phyloP scores from a whole-genome alignment of 2,329 filamentous ascomycete species.

The Hypoxylon sp. region DNA sequence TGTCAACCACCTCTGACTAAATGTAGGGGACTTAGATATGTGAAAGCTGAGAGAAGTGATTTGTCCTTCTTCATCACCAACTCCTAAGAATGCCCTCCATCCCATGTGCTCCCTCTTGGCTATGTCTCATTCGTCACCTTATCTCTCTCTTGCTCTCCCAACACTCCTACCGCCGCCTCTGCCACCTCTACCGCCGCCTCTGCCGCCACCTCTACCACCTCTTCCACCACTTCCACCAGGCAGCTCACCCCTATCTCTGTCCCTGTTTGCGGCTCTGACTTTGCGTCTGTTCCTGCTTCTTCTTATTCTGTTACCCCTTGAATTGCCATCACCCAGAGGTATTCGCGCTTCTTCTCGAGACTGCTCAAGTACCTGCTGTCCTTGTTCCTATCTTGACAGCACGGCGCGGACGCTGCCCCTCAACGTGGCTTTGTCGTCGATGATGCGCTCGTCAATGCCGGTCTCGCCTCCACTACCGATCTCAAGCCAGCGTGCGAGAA shows the following conservation, averaged over 20 bases:
- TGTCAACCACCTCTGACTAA: not conserved
- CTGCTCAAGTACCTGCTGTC: not conserved
- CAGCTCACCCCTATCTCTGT: slow-evolving; percentile 3
- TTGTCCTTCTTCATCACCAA: not conserved
- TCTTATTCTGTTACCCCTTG: not conserved
- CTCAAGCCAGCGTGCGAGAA: slow-evolving; percentile 79
- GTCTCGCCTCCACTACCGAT: slow-evolving; percentile 54
- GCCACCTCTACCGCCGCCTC: not conserved
- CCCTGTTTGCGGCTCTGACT: not conserved
- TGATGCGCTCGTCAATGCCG: slow-evolving; percentile 57
- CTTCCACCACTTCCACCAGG: slow-evolving; percentile 5
- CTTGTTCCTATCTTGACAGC: slow-evolving; percentile 53
- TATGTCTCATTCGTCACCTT: not conserved
- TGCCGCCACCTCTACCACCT: not conserved
- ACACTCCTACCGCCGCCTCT: not conserved
- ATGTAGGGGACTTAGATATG: not conserved
- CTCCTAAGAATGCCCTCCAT: not conserved
- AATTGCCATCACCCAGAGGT: not conserved
- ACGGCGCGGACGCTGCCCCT: slow-evolving; percentile 59
- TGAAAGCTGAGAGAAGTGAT: not conserved
- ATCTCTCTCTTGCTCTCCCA: not conserved
- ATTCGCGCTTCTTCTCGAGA: not conserved
- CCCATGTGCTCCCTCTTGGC: not conserved
- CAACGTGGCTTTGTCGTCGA: slow-evolving; percentile 58
- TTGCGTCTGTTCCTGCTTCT: slow-evolving; percentile 4